Evolutionary conservation across 2,329 filamentous ascomycete genomes (phyloP).

Genomic region (Penicillium fuscoglaucum): DNA sequence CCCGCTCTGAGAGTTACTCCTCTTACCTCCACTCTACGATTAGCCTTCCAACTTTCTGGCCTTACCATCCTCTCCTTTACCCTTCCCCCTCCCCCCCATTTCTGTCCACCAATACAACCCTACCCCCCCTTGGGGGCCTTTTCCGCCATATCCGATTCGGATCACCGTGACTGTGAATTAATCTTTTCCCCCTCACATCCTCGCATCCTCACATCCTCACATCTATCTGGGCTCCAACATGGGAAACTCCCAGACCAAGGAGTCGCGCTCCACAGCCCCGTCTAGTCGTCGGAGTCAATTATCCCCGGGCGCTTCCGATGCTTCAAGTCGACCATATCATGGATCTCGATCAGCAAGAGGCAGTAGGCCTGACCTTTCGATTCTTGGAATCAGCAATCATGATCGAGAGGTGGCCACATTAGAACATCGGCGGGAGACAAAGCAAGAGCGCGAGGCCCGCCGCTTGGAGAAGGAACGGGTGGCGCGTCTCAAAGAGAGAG

Average conservation of each 20-base stretch:
- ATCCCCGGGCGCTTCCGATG: conserved; percentile 31
- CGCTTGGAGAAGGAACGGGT: conserved; percentile 78
- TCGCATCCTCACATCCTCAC: not conserved
- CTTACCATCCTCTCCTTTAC: not conserved
- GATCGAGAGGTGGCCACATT: conserved; percentile 53
- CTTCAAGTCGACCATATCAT: conserved; percentile 33
- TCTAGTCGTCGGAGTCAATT: conserved; percentile 34
- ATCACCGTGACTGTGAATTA: conserved; percentile 8
- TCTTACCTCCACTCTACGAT: conserved; percentile 12
- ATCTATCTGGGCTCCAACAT: conserved; percentile 28
- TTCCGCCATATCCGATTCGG: conserved; percentile 9
- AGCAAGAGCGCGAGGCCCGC: conserved; percentile 84
- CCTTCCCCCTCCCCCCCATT: not conserved
- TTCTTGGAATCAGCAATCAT: conserved; percentile 55
- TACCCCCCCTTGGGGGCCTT: conserved; percentile 16
- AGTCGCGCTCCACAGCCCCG: conserved; percentile 39
- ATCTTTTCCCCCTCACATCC: not conserved
- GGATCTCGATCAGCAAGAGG: conserved; percentile 51
- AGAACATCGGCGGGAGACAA: conserved; percentile 76
- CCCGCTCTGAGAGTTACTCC: conserved; percentile 12
- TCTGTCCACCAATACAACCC: not conserved
- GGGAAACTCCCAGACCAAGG: conserved; percentile 51
- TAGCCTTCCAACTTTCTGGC: not conserved
- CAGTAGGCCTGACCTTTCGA: conserved; percentile 60
- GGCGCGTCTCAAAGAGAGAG: conserved; percentile 76